phyloP scores from a whole-genome alignment of 768 basidiomycete species.

The Tricholomella constricta region DNA sequence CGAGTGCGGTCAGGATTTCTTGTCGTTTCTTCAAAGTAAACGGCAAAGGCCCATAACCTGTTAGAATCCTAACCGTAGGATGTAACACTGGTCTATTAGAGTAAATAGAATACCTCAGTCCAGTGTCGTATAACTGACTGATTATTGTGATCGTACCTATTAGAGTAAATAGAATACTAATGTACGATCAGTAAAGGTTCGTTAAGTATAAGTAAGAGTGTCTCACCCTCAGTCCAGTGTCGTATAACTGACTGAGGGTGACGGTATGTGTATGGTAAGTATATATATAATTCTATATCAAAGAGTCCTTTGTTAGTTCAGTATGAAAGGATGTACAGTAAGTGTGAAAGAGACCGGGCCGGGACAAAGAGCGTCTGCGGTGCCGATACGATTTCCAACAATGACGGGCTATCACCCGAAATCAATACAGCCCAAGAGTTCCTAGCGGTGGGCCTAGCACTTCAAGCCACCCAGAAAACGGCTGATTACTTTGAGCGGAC shows the following conservation, averaged over 20 bases:
- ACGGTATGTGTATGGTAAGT: too few species aligned
- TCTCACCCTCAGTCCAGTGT: neutral
- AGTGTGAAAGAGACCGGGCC: too few species aligned
- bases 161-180: neutral
- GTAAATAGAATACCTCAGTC: neutral
- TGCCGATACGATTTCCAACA: neutral
- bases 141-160: neutral
- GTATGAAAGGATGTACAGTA: too few species aligned
- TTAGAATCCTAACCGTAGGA: too few species aligned
- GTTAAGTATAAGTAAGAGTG: neutral
- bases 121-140: neutral
- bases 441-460: too few species aligned
- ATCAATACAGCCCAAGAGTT: too few species aligned
- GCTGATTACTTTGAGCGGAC: too few species aligned
- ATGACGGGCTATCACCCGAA: slow-evolving; percentile 20
- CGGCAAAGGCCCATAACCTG: too few species aligned
- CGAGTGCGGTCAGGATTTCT: too few species aligned
- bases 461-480: too few species aligned
- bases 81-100: neutral
- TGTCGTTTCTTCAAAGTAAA: too few species aligned
- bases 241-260: neutral
- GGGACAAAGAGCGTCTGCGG: neutral
- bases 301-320: neutral
- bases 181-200: too few species aligned
- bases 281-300: neutral